A percentile compares a stretch with the other conserved stretches of the same genome.
Evolutionary conservation across 257 asterid genomes (phyloP).

Genomic region (Mentha longifolia): DNA sequence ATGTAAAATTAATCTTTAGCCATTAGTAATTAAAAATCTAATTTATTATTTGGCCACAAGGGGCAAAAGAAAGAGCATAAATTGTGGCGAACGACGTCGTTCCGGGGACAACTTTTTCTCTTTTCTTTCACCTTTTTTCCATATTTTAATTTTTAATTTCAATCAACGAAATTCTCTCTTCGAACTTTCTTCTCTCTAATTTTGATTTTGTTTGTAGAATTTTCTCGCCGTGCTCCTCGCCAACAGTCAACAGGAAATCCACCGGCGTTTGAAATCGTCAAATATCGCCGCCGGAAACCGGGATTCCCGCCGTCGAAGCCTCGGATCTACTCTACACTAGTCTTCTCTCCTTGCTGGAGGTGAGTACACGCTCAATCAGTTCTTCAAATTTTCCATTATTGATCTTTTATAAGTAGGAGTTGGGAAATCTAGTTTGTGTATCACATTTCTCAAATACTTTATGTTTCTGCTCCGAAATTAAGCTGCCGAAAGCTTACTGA

Average conservation of each 20-base stretch:
- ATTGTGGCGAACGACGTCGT: conserved; percentile 37
- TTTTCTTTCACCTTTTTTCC: conserved; percentile 15
- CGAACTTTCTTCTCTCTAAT: conserved; percentile 4
- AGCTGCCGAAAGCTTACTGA: conserved; percentile 5
- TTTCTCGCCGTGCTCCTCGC: conserved; percentile 26
- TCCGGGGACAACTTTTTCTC: conserved; percentile 24
- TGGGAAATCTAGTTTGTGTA: conserved; percentile 31
- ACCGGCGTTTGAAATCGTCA: conserved; percentile 38
- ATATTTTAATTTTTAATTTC: neutral
- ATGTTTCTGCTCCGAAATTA: conserved; percentile 15
- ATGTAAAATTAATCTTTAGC: neutral
- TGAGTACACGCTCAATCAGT: conserved; percentile 32
- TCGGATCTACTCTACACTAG: conserved; percentile 40
- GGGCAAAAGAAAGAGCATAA: neutral
- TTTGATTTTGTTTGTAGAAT: too few species aligned
- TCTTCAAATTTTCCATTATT: neutral
- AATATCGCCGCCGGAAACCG: conserved; percentile 38
- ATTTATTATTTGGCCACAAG: neutral
- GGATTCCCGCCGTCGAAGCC: conserved; percentile 18
- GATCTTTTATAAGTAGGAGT: conserved; percentile 15
- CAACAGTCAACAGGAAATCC: conserved; percentile 42
- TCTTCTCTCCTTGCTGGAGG: conserved; percentile 32
- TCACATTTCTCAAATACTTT: conserved; percentile 21
- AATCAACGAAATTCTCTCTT: conserved; percentile 28
- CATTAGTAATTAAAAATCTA: neutral